These are phyloP conservation scores for Globisporangium radiosum DNA, from an alignment of 352 stramenopile genomes.

Conservation along the genomic window DNA sequence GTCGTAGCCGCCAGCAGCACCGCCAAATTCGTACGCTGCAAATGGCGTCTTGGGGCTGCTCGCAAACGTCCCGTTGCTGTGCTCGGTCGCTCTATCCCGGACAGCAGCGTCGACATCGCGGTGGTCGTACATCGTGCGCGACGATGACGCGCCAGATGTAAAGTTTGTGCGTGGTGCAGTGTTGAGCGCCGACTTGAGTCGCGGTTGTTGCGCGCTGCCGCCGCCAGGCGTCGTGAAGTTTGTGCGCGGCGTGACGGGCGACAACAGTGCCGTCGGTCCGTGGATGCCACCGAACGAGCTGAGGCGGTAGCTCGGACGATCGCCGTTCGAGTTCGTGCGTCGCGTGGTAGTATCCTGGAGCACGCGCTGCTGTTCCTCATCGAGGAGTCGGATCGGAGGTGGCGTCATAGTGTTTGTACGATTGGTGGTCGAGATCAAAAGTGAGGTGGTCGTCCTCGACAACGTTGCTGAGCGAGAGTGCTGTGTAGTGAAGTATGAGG, in stretches of 20 bases:
- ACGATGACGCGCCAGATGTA: background rate
- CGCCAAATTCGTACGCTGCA: slow-evolving; percentile 14
- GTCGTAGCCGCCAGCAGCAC: background rate
- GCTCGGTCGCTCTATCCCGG: background rate
- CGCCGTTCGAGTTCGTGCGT: slow-evolving; percentile 11
- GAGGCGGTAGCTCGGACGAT: background rate
- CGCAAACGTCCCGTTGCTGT: slow-evolving; percentile 12
- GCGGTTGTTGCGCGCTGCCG: background rate
- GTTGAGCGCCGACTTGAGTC: background rate
- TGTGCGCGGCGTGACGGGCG: slow-evolving; percentile 12
- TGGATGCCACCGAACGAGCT: slow-evolving; percentile 8
- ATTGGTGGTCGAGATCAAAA: background rate
- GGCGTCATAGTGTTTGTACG: background rate
- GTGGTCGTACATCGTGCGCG: slow-evolving; percentile 4
- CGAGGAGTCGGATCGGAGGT: slow-evolving; percentile 31
- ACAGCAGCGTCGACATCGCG: background rate
- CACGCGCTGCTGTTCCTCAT: slow-evolving; percentile 52
- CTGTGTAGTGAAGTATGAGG: background rate
- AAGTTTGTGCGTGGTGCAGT: background rate
- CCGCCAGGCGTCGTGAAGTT: slow-evolving; percentile 22
- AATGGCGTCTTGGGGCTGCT: slow-evolving; percentile 42
- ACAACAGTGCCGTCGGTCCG: slow-evolving; percentile 13
- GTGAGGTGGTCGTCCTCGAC: background rate
- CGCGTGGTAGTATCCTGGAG: slow-evolving; percentile 15
- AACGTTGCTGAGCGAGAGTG: background rate